Base-by-base conservation (phyloP, 805 yeast species). In the Candida yuanshanica region DNA sequence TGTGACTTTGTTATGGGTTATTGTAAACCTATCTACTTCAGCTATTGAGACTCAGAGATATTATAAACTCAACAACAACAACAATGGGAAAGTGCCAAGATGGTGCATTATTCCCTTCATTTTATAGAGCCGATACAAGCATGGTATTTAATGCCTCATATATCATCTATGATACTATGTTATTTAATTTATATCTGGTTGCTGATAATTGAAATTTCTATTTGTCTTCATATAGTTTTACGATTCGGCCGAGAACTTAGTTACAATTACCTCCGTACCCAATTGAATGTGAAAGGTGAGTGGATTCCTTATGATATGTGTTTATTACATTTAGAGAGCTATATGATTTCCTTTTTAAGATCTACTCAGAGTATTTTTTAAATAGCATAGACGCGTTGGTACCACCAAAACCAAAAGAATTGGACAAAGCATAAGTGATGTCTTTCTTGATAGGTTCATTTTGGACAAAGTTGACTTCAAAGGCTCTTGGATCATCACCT, bases 371-470 rank as follows among this genome's bases (percentile, higher is more conserved):
- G 35, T 46, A 62, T 45, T 63, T 68, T 24, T 67, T 65, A 48
- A 81, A 75, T 34, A 80, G 70, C 2, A 93, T 55, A 2, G 95
- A 74, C 7, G 95, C 82, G 60, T 93, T 93, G 5, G 95, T 87
- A 8, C 99, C 99, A 7, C 99, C 99, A 65, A 93, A 93, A 1
- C 99, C 99, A 64, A 95, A 91, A 52, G 96, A 87, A 56, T 93
- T 93, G 36, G 88, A 77, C 51, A 93, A 46, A 0, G 91, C 97
- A 48, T 75, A 70, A 4, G 72, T 53, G 4, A 84, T 57, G 2
- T 59, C 52, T 20, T 59, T 66, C 34, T 65, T 54, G n/a, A 62
- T 53, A 9, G 83, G 68, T 11, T 53, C 47, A 1, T 76, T 72
- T 7, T 83, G 81, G 4, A 56, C 55, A 51, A 82, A 83, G 55